These are phyloP conservation scores for Globisporangium okanoganense DNA, from an alignment of 352 stramenopile genomes.

Conservation along the genomic window DNA sequence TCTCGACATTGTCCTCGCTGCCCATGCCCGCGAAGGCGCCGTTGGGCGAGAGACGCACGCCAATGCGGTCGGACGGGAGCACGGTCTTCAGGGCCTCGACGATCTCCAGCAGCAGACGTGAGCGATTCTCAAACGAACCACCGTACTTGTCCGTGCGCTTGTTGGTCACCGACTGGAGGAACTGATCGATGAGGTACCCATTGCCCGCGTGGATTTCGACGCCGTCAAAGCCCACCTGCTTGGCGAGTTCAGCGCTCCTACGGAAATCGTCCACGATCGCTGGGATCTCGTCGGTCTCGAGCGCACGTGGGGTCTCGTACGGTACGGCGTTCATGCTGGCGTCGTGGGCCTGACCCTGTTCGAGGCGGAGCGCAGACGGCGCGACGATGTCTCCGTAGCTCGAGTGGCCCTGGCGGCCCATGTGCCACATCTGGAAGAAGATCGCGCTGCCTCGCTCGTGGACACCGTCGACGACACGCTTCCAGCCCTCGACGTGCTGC, in stretches of 20 bases:
- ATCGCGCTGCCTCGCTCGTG: constrained; percentile 47
- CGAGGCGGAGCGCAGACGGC: not conserved
- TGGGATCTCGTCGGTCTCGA: not conserved
- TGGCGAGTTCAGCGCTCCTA: not conserved
- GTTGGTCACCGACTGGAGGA: constrained; percentile 58
- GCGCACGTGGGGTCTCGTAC: not conserved
- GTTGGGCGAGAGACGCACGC: constrained; percentile 14
- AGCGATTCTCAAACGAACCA: constrained; percentile 57
- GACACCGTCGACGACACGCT: constrained; percentile 22
- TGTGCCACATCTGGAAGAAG: constrained; percentile 62
- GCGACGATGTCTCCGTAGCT: constrained; percentile 18
- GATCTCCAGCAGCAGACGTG: constrained; percentile 42
- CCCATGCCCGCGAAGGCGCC: constrained; percentile 11
- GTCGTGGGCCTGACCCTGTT: constrained; percentile 14
- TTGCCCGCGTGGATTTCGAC: constrained; percentile 74
- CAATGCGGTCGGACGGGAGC: constrained; percentile 9
- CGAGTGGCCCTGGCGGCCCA: constrained; percentile 39
- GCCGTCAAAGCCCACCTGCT: not conserved
- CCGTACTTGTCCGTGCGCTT: constrained; percentile 61
- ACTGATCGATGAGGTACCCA: constrained; percentile 82
- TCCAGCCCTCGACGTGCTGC: not conserved
- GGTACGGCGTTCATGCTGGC: not conserved
- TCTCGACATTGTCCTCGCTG: constrained; percentile 13
- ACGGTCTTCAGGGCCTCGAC: constrained; percentile 27
- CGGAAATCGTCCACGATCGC: not conserved